These are phyloP conservation scores for Dicorynia guianensis DNA, from an alignment of 306 rosid genomes.

Conservation along the genomic window DNA sequence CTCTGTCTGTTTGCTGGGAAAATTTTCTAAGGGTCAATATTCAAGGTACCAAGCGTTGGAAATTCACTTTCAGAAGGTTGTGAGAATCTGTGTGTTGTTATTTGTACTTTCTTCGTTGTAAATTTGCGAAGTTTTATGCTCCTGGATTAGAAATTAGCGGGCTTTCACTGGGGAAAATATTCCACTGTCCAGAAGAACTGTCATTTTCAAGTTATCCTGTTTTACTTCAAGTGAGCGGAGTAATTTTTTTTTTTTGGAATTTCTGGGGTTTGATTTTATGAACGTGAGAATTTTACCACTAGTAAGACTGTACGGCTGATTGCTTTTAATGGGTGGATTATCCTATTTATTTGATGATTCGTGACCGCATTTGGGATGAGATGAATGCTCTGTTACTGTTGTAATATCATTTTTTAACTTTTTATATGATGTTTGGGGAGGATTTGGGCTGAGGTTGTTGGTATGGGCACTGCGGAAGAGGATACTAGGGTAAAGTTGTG, in stretches of 20 bases:
- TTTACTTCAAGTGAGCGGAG: constrained; percentile 39
- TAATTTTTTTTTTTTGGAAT: constrained; percentile 51
- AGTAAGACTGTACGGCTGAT: constrained; percentile 12
- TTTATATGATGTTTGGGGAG: constrained; percentile 33
- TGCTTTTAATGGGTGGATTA: constrained; percentile 40
- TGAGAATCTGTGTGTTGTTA: constrained; percentile 42
- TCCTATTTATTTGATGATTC: constrained; percentile 43
- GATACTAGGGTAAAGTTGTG: constrained; percentile 39
- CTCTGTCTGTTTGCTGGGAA: constrained; percentile 30
- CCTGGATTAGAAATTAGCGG: constrained; percentile 28
- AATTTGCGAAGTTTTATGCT: constrained; percentile 25
- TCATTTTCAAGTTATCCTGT: constrained; percentile 45
- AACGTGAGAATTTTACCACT: constrained; percentile 28
- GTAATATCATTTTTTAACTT: constrained; percentile 20
- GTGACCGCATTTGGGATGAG: constrained; percentile 43
- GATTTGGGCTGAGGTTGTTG: constrained; percentile 33
- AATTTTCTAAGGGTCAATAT: constrained; percentile 27
- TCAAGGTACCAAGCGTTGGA: constrained; percentile 43
- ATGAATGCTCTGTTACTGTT: constrained; percentile 43
- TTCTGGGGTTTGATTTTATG: constrained; percentile 48
- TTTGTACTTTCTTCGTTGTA: constrained; percentile 35
- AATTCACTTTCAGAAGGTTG: constrained; percentile 33
- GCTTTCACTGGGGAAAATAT: constrained; percentile 35
- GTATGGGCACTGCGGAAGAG: constrained; percentile 46
- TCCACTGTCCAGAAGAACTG: constrained; percentile 37